Conservation (phyloP, 192 early-diverging fungal genomes). For the Linnemannia elongata region DNA sequence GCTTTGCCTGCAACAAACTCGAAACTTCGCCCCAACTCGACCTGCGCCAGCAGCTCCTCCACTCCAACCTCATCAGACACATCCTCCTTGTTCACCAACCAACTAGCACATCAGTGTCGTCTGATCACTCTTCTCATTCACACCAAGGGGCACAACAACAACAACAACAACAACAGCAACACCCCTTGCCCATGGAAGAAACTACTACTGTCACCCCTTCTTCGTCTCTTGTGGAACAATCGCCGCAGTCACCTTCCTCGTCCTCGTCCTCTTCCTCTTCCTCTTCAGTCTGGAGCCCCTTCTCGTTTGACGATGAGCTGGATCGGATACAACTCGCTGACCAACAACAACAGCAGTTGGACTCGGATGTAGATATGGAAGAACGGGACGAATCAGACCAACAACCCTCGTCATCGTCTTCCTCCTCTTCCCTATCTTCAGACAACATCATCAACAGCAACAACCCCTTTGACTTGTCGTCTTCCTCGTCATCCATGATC, state of each 20-base stretch:
- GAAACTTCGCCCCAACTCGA: slow-evolving; percentile 37
- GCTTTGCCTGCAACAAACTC: slow-evolving; percentile 53
- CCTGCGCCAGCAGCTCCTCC: slow-evolving; percentile 44
- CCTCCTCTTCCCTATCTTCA: neutral
- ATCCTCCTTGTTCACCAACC: slow-evolving; percentile 41
- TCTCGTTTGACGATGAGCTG: slow-evolving; percentile 37
- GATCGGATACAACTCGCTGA: slow-evolving; percentile 27
- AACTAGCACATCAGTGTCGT: neutral
- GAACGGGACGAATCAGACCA: slow-evolving; percentile 15
- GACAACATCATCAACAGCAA: neutral
- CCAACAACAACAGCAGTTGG: neutral
- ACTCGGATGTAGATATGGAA: slow-evolving; percentile 35
- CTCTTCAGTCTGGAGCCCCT: slow-evolving; percentile 32
- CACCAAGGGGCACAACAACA: neutral
- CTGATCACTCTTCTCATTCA: slow-evolving; percentile 2
- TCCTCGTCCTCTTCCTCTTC: neutral
- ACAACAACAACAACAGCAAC: neutral
- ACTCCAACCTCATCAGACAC: slow-evolving; percentile 48
- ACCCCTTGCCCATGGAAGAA: neutral
- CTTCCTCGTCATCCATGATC: neutral
- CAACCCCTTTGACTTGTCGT: neutral
- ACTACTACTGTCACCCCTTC: neutral
- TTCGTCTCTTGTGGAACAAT: neutral
- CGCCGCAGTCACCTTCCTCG: slow-evolving; percentile 12
- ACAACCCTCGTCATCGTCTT: neutral